Percentiles rank a stretch among this genome's conserved stretches.
Conservation (phyloP, 257 asterid species). For the Ehretia macrophylla region DNA sequence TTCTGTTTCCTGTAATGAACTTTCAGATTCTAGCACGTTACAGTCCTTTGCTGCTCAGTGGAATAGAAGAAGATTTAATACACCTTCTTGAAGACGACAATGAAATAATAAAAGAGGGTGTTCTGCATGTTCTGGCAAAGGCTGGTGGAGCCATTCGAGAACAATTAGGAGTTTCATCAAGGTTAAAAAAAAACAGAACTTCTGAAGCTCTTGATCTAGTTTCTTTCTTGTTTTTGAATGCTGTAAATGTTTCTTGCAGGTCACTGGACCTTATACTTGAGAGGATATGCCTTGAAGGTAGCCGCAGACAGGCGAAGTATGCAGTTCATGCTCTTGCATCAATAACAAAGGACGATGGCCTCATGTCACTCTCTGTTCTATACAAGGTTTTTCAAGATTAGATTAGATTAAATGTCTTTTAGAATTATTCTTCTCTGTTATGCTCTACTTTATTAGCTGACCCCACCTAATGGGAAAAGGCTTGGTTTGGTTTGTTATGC, state of each 20-base stretch:
- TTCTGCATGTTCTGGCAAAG: constrained; percentile 92
- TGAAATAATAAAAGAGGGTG: constrained; percentile 95
- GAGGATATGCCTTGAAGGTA: constrained; percentile 98
- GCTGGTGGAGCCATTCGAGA: constrained; percentile 98
- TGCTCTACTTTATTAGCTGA: constrained; percentile 12
- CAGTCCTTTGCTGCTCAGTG: constrained; percentile 78
- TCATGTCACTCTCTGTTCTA: constrained; percentile 96
- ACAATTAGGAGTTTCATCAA: constrained; percentile 86
- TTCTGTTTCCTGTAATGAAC: constrained; percentile 20
- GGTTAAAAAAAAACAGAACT: constrained; percentile 36
- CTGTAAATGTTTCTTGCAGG: constrained; percentile 38
- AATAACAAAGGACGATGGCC: constrained; percentile 97
- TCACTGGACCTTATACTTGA: constrained; percentile 93
- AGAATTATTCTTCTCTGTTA: constrained; percentile 7
- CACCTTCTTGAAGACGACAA: constrained; percentile 94
- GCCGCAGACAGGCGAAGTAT: constrained; percentile 97
- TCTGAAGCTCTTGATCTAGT: neutral
- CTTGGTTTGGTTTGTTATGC: no score
- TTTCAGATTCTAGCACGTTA: constrained; percentile 93
- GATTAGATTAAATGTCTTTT: neutral
- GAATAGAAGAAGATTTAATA: constrained; percentile 83
- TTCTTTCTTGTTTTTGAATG: constrained; percentile 16
- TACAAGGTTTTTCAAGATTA: constrained; percentile 61
- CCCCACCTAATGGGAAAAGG: no score
- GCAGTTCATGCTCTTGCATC: constrained; percentile 98